Percentiles rank a stretch among this genome's conserved stretches.
Evolutionary conservation across 1,284 basidiomycete genomes (phyloP).

Genomic region (Papiliotrema laurentii): DNA sequence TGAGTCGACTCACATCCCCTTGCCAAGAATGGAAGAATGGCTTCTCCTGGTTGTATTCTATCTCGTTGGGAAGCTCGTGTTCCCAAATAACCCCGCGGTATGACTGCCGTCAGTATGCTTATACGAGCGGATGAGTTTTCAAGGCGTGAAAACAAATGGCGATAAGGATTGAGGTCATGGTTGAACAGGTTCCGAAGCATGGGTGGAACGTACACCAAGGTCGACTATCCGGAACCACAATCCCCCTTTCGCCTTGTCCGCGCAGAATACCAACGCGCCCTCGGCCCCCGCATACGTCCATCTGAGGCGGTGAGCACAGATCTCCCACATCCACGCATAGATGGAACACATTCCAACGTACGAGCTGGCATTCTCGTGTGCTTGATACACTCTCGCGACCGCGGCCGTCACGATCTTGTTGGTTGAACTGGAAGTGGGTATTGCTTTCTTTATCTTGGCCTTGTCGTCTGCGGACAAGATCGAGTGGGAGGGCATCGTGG

Average conservation of each 20-base stretch:
- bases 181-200: neutral
- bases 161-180: no score
- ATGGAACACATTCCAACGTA: constrained; percentile 13
- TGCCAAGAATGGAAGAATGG: constrained; percentile 91
- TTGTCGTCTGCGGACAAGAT: constrained; percentile 62
- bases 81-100: constrained; percentile 89
- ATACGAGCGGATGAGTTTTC: no score
- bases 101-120: constrained; percentile 51
- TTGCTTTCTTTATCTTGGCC: constrained; percentile 63
- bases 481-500: constrained; percentile 1
- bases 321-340: neutral
- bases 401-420: constrained; percentile 73
- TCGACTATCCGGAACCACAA: constrained; percentile 75
- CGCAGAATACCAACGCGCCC: constrained; percentile 71
- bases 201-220: constrained; percentile 51
- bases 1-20: constrained; percentile 83
- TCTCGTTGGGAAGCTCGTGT: constrained; percentile 81
- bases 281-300: constrained; percentile 84
- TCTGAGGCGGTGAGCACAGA: constrained; percentile 45
- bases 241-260: constrained; percentile 59
- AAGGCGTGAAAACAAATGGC: no score
- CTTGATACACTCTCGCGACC: constrained; percentile 77
- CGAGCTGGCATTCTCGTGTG: constrained; percentile 29
- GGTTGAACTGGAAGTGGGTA: constrained; percentile 50
- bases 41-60: constrained; percentile 80